These are phyloP conservation scores for Arabis hirsuta DNA, from an alignment of 345 rosid genomes.

Conservation along the genomic window DNA sequence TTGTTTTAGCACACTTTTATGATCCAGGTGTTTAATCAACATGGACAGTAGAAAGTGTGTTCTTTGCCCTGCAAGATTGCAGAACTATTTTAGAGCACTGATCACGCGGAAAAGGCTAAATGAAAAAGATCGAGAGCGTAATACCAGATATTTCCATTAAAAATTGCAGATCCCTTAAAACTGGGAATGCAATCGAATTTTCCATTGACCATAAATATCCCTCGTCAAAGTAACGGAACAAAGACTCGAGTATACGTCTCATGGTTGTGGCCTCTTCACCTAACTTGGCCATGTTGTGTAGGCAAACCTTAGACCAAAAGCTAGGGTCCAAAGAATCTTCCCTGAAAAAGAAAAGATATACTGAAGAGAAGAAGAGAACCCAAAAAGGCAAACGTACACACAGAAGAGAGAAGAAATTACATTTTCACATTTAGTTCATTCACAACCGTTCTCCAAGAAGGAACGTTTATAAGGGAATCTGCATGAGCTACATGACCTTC, in stretches of 20 bases:
- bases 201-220: conserved; percentile 77
- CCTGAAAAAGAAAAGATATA: conserved; percentile 47
- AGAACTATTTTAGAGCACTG: conserved; percentile 32
- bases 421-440: conserved; percentile 66
- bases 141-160: conserved; percentile 85
- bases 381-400: conserved; percentile 9
- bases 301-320: conserved; percentile 96
- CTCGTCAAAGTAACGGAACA: conserved; percentile 84
- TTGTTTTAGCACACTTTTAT: conserved; percentile 81
- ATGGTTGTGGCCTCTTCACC: conserved; percentile 93
- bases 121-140: conserved; percentile 25
- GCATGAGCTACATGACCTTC: conserved; percentile 65
- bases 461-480: conserved; percentile 55
- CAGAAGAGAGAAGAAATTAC: conserved; percentile 51
- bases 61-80: conserved; percentile 68
- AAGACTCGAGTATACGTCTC: conserved; percentile 86
- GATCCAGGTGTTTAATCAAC: conserved; percentile 95
- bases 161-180: conserved; percentile 86
- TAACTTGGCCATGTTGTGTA: conserved; percentile 90
- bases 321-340: conserved; percentile 75
- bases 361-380: conserved; percentile 20
- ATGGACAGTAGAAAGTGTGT: conserved; percentile 83
- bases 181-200: conserved; percentile 74
- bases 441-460: conserved; percentile 76
- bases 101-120: conserved; percentile 18